A percentile compares a stretch with the other conserved stretches of the same genome.
These are phyloP conservation scores for Byssothecium circinans DNA, from an alignment of 2,329 filamentous ascomycete species.

Conservation along the genomic window DNA sequence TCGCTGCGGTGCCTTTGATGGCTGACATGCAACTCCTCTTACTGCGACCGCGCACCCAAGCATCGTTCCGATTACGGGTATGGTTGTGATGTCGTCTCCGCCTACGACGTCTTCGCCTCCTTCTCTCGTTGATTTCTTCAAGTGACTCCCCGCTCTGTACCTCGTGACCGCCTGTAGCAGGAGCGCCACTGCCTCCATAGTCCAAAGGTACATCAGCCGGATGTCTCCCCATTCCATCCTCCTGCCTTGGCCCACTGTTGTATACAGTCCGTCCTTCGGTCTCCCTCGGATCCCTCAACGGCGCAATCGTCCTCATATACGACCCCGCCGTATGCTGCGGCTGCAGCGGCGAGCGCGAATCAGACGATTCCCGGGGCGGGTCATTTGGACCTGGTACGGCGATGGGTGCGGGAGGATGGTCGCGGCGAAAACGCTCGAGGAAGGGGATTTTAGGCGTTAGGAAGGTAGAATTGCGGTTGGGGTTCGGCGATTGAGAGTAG, in stretches of 20 bases:
- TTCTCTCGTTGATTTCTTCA: slow-evolving; percentile 46
- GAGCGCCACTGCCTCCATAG: slow-evolving; percentile 32
- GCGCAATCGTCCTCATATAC: slow-evolving; percentile 35
- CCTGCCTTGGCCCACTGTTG: slow-evolving; percentile 2
- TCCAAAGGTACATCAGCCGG: slow-evolving; percentile 33
- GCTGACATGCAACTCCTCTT: slow-evolving; percentile 19
- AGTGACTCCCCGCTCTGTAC: slow-evolving; percentile 53
- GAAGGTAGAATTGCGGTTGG: slow-evolving; percentile 17
- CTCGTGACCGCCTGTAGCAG: slow-evolving; percentile 42
- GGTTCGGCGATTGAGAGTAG: slow-evolving; percentile 39
- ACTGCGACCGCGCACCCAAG: slow-evolving; percentile 33
- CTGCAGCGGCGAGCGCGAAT: slow-evolving; percentile 32
- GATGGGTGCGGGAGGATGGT: slow-evolving; percentile 27
- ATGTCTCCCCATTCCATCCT: slow-evolving; percentile 18
- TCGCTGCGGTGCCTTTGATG: slow-evolving; percentile 29
- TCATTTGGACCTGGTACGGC: slow-evolving; percentile 20
- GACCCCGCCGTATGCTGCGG: slow-evolving; percentile 39
- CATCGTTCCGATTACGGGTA: background rate
- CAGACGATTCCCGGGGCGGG: slow-evolving; percentile 25
- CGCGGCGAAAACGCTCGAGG: slow-evolving; percentile 35
- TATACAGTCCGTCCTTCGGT: slow-evolving; percentile 21
- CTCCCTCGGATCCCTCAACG: slow-evolving; percentile 23
- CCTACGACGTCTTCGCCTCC: slow-evolving; percentile 39
- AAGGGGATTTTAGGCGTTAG: slow-evolving; percentile 40
- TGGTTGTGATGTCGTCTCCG: slow-evolving; percentile 32